Base-by-base conservation (phyloP, 148 eudicot species). In the Amaranthus palmeri region DNA sequence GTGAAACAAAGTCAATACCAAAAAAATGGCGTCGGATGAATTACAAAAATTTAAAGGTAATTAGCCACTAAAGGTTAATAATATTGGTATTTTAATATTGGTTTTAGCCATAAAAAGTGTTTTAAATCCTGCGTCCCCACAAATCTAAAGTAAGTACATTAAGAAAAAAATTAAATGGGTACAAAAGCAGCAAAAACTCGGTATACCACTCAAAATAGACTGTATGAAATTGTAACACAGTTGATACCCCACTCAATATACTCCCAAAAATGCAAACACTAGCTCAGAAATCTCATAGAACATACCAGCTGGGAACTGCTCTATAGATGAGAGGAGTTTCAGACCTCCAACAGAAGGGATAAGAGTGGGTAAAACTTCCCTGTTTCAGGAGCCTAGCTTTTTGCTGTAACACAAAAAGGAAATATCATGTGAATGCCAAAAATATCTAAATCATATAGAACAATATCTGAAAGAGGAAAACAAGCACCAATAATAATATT, bases 341-440 rank as follows among this genome's bases (percentile, higher is more conserved):
- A 45, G 99, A 95, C 83, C 99, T 90, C 96, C 96, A 90, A 67
- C 99, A 95, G 72, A 89, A 95, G 54, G 99, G 99, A 75, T 92
- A 95, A 45, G 86, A 81, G 76, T 95, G 99, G 10, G 86, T 91
- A 71, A 82, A 83, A 77, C 78, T 95, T 71, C 99, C 99, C 61
- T 86, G 82, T 76, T 95, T 91, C 53, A 95, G 82, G 71, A 95
- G 97, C 85, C 97, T 87, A 72, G 88, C 93, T 44, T 85, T 83
- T 64, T 86, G 87, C 97, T 89, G 86, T 51, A 51, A 60, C 49
- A 68, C 51, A 69, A 68, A n/a, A 48, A 73, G 12, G 2, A 59
- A 25, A 64, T 60, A 51, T 15, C 53, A 36, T 57, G 4, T 73
- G n/a, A 15, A 55, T n/a, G 12, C 50, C 43, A 53, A 54, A 48